Conservation (phyloP, 805 yeast genomes). For the Schwanniomyces occidentalis region DNA sequence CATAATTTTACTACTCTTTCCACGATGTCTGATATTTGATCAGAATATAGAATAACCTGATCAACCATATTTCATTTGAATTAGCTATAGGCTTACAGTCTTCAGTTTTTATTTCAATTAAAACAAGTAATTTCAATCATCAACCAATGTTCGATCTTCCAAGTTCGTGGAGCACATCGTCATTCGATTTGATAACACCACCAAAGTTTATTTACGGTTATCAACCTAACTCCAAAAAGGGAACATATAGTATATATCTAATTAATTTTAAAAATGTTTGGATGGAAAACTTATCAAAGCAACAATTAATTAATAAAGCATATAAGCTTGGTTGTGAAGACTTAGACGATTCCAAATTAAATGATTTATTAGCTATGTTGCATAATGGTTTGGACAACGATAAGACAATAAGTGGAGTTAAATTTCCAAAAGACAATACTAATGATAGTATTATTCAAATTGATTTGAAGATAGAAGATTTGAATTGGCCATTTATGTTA, state of each 20-base stretch:
- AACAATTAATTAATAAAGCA: slow-evolving; percentile 18
- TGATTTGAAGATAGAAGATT: slow-evolving; percentile 7
- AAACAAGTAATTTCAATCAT: slow-evolving; percentile 1
- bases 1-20: slow-evolving; percentile 10
- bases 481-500: slow-evolving; percentile 24
- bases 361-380: slow-evolving; percentile 15
- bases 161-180: slow-evolving; percentile 10
- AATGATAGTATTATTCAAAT: slow-evolving; percentile 1
- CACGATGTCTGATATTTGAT: slow-evolving; percentile 9
- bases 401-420: neutral
- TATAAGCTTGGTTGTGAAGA: slow-evolving; percentile 28
- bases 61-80: neutral
- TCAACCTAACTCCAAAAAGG: slow-evolving; percentile 1
- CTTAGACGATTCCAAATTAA: slow-evolving; percentile 16
- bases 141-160: slow-evolving; percentile 13
- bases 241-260: slow-evolving; percentile 22
- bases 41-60: slow-evolving; percentile 5
- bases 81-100: neutral
- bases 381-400: slow-evolving; percentile 3
- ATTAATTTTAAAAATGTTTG: slow-evolving; percentile 30
- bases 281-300: slow-evolving; percentile 19
- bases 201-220: slow-evolving; percentile 16
- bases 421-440: neutral
- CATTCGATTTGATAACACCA: slow-evolving; percentile 3
- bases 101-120: neutral